Percentiles rank a stretch among this genome's conserved stretches.
Evolutionary conservation across 2,329 filamentous ascomycete species (phyloP).

Genomic region (Nectriaceae sp.): DNA sequence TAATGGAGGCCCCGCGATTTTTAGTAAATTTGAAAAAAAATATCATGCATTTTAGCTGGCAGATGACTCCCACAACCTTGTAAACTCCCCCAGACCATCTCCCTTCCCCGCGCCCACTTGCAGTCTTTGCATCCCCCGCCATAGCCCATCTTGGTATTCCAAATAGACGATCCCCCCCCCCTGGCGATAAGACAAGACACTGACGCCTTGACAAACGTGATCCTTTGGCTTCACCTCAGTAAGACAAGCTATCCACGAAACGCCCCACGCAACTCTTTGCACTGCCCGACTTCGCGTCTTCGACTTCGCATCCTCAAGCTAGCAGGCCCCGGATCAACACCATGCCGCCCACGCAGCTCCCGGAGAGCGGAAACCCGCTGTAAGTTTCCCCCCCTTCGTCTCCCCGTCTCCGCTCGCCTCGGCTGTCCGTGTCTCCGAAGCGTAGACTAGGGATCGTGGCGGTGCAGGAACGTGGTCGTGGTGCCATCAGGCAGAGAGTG

Average conservation of each 20-base stretch:
- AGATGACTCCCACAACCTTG: background rate
- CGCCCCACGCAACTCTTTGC: background rate
- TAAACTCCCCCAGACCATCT: background rate
- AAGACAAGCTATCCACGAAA: background rate
- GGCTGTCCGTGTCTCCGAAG: slow-evolving; percentile 5
- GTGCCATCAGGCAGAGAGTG: slow-evolving; percentile 14
- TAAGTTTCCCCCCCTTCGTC: slow-evolving; percentile 31
- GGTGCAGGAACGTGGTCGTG: slow-evolving; percentile 9
- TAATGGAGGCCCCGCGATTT: background rate
- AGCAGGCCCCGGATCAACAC: slow-evolving; percentile 1
- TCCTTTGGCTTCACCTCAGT: background rate
- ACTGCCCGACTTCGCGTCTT: background rate
- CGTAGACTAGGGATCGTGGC: background rate
- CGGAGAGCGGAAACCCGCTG: slow-evolving; percentile 50
- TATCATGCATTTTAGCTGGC: background rate
- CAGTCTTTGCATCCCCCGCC: background rate
- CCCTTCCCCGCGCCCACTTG: background rate
- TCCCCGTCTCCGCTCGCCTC: slow-evolving; percentile 6
- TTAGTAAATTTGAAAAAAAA: background rate
- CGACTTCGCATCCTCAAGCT: background rate
- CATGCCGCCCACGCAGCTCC: slow-evolving; percentile 49
- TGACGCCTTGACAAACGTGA: background rate
- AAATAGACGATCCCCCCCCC: too few species aligned
- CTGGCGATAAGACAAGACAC: too few species aligned
- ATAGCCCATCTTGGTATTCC: background rate